phyloP scores from a whole-genome alignment of 176 grass and related monocot species.

The Elymus sibiricus region DNA sequence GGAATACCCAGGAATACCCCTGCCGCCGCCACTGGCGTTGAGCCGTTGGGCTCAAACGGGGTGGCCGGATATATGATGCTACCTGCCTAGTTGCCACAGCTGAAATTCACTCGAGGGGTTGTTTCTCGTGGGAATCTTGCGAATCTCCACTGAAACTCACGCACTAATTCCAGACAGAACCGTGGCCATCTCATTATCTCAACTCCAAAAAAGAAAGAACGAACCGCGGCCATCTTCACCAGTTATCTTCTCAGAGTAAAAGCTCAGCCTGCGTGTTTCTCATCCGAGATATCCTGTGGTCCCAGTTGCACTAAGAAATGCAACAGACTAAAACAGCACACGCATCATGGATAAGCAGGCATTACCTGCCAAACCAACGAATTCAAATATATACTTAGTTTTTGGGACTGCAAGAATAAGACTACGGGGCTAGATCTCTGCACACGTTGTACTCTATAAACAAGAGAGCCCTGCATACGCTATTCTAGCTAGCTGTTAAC shows the following conservation, averaged over 20 bases:
- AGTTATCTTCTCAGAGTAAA: too few species aligned
- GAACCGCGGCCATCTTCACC: too few species aligned
- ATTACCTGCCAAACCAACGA: background rate
- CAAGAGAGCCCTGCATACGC: constrained; percentile 3
- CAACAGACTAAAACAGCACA: background rate
- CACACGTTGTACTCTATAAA: background rate
- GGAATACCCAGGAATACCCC: too few species aligned
- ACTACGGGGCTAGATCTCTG: background rate
- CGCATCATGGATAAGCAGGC: background rate
- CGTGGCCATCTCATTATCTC: too few species aligned
- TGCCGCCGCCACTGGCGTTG: too few species aligned
- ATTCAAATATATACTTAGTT: background rate
- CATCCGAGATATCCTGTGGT: background rate
- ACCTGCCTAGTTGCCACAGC: too few species aligned
- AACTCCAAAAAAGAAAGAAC: too few species aligned
- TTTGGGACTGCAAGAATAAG: constrained; percentile 3
- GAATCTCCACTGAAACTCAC: background rate
- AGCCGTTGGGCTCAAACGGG: too few species aligned
- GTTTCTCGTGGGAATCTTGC: too few species aligned
- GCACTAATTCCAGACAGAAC: background rate
- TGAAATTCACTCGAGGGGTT: too few species aligned
- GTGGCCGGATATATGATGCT: background rate
- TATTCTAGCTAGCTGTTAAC: constrained; percentile 6
- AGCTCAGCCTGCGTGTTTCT: too few species aligned
- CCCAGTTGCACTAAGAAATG: background rate